Conservation (phyloP, 1,284 basidiomycete species). For the Ceratobasidium sp. region DNA sequence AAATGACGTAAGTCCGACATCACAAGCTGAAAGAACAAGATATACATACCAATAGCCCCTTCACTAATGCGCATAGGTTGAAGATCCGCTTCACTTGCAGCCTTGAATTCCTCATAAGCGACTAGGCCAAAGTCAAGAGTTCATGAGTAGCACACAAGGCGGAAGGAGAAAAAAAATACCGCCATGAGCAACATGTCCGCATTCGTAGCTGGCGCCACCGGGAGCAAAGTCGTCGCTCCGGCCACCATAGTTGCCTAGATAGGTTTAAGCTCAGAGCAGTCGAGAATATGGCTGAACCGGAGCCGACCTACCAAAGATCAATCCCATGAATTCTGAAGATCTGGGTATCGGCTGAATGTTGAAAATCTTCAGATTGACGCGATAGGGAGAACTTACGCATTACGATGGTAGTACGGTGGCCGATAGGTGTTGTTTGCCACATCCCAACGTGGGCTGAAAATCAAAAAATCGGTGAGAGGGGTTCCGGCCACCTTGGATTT, state of each 20-base stretch:
- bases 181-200: constrained; percentile 45
- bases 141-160: neutral
- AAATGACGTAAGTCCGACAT: neutral
- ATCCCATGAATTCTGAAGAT: constrained; percentile 68
- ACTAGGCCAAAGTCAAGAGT: constrained; percentile 54
- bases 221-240: constrained; percentile 72
- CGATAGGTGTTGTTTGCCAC: constrained; percentile 66
- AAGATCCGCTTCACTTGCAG: constrained; percentile 66
- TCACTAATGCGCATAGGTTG: constrained; percentile 66
- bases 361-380: constrained; percentile 8
- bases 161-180: neutral
- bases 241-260: constrained; percentile 62
- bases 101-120: constrained; percentile 70
- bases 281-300: neutral
- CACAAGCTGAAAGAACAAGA: neutral
- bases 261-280: neutral
- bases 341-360: neutral
- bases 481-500: constrained; percentile 70
- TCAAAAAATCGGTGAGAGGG: constrained; percentile 72
- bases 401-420: constrained; percentile 54
- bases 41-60: constrained; percentile 65
- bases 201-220: constrained; percentile 70
- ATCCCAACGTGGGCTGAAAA: constrained; percentile 75
- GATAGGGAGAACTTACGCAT: constrained; percentile 52
- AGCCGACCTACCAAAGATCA: constrained; percentile 64